These are phyloP conservation scores for Yamadazyma trypodendri DNA, from an alignment of 1,139 yeast genomes.

Conservation along the genomic window DNA sequence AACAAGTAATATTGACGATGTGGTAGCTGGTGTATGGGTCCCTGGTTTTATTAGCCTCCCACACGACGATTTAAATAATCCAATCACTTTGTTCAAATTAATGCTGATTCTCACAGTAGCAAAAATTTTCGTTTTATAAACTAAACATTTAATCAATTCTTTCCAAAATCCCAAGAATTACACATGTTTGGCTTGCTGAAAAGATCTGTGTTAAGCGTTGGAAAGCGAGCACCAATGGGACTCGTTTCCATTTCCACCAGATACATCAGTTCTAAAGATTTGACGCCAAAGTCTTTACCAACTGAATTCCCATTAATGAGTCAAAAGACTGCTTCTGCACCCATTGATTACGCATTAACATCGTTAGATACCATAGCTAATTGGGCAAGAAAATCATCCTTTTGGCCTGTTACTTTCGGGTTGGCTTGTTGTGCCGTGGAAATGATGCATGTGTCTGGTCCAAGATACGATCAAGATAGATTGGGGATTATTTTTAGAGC, in stretches of 20 bases:
- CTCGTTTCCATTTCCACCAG: slow-evolving; percentile 17
- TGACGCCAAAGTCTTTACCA: slow-evolving; percentile 43
- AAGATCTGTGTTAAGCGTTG: slow-evolving; percentile 9
- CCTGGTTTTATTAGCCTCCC: not conserved
- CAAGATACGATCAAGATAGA: slow-evolving; percentile 91
- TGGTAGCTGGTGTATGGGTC: not conserved
- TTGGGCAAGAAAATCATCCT: slow-evolving; percentile 91
- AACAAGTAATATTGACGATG: not conserved
- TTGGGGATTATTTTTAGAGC: slow-evolving; percentile 93
- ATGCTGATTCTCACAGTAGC: slow-evolving; percentile 17
- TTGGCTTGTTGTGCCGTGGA: slow-evolving; percentile 93
- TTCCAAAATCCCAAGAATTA: not conserved
- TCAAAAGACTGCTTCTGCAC: slow-evolving; percentile 44
- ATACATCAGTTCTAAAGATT: slow-evolving; percentile 40
- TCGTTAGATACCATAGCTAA: slow-evolving; percentile 79
- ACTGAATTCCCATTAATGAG: slow-evolving; percentile 49
- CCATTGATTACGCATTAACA: slow-evolving; percentile 82
- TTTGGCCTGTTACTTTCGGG: slow-evolving; percentile 94
- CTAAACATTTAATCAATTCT: slow-evolving; percentile 2
- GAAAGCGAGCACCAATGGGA: slow-evolving; percentile 14
- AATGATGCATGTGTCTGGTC: slow-evolving; percentile 94
- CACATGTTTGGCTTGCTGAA: slow-evolving; percentile 12
- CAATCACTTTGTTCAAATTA: slow-evolving; percentile 17
- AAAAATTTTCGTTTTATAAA: slow-evolving; percentile 8
- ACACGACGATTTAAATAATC: slow-evolving; percentile 5